These are phyloP conservation scores for Salix koriyanagi DNA, from an alignment of 345 rosid species.

Conservation along the genomic window DNA sequence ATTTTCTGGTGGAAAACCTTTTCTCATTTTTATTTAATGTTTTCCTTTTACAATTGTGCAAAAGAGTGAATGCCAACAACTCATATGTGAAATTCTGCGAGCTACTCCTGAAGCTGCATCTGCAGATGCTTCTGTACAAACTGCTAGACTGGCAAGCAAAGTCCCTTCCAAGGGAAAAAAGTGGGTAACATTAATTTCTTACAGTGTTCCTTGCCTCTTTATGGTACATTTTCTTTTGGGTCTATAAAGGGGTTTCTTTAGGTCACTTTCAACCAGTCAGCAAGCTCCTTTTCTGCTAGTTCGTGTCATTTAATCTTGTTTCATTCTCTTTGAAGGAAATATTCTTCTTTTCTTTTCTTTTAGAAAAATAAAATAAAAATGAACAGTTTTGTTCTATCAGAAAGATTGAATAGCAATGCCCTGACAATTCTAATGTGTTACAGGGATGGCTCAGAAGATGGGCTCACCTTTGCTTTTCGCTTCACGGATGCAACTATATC, in stretches of 20 bases:
- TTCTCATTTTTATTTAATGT: constrained; percentile 10
- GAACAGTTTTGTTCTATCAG: background rate
- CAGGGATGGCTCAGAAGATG: constrained; percentile 91
- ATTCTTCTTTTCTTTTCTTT: background rate
- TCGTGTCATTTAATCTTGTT: background rate
- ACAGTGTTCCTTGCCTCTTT: background rate
- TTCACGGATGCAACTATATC: constrained; percentile 82
- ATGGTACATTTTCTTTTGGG: background rate
- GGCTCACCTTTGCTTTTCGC: constrained; percentile 89
- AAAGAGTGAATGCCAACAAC: constrained; percentile 99
- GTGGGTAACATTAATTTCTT: constrained; percentile 29
- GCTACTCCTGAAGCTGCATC: constrained; percentile 99
- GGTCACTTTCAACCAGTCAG: background rate
- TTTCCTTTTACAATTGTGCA: constrained; percentile 15
- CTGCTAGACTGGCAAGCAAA: constrained; percentile 92
- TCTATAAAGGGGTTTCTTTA: background rate
- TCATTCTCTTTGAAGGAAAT: background rate
- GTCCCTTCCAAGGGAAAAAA: constrained; percentile 67
- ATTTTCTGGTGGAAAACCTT: background rate
- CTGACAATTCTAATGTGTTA: constrained; percentile 27
- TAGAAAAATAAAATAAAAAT: background rate
- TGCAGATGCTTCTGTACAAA: constrained; percentile 94
- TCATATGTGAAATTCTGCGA: constrained; percentile 94
- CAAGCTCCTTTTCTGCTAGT: background rate
- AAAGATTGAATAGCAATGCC: constrained; percentile 15